phyloP scores from a whole-genome alignment of 202 grass and related monocot genomes.

The Schoenoplectus triqueter region DNA sequence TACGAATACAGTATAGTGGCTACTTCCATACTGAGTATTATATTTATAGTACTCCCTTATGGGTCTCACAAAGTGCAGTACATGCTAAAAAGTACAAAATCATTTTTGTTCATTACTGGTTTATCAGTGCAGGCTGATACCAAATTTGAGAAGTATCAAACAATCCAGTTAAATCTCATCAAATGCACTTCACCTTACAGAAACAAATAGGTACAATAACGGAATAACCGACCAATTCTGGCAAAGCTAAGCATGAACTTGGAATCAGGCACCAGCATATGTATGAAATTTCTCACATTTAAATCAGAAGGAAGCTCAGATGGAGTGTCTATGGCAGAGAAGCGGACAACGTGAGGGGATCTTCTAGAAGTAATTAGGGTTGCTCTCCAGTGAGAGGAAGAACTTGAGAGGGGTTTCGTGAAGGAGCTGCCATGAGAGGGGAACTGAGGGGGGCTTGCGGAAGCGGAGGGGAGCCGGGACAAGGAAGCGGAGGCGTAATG shows the following conservation, averaged over 20 bases:
- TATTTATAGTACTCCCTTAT: background rate
- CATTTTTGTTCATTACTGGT: background rate
- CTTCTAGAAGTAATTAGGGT: conserved; percentile 23
- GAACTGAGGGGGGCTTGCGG: background rate
- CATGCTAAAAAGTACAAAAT: background rate
- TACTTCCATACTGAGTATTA: background rate
- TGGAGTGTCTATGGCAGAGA: conserved; percentile 13
- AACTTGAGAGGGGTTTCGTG: conserved; percentile 2
- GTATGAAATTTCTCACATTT: background rate
- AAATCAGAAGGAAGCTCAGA: conserved; percentile 4
- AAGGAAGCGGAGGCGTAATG: conserved; percentile 11
- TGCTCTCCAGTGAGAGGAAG: conserved; percentile 28
- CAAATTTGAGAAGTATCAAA: background rate
- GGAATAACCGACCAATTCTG: background rate
- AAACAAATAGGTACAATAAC: background rate
- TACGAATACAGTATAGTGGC: background rate
- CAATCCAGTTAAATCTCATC: background rate
- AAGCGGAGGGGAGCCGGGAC: no score
- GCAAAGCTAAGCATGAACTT: background rate
- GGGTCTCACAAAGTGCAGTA: background rate
- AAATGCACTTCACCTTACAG: background rate
- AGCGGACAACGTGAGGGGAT: background rate
- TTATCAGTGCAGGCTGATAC: background rate
- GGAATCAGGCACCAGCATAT: background rate
- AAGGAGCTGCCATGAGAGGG: conserved; percentile 19